Evolutionary conservation across 257 asterid species (phyloP), one percentile per base, ranked within the genome.

Genomic region (Solanum bulbocastanum): DNA sequence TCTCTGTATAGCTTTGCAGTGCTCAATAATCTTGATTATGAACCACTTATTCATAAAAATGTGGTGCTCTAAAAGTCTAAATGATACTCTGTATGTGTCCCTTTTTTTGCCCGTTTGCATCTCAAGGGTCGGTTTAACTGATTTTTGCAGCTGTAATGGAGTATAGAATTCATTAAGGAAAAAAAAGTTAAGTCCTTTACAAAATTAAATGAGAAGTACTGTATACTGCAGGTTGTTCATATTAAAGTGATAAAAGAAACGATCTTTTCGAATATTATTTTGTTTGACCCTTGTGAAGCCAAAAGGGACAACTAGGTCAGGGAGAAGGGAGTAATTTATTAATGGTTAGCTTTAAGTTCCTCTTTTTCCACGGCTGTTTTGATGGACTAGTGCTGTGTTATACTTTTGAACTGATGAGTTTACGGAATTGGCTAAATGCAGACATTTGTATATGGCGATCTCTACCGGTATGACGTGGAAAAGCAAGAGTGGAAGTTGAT

Each of bases 391-490:
- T 33, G 58, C 8, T 56, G 30, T 32, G 40, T 83, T 20, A 40
- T 22, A 6, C 65, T 30, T 56, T 85, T 83, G 13, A 84, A 84
- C 78, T 88, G 40, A 88, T 88, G 88, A 76, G 37, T 87, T 83
- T 69, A 42, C 86, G 86, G 42, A 42, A n/a, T 58, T 52, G 85
- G 72, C 52, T 92, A 83, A 18, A 39, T 92, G 89, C 96, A 97
- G 99, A 97, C 99, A 86, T 97, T 93, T 91, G 99, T 97, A 58
- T 97, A 97, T 88, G 99, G 99, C 20, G 97, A 96, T 92, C 93
- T 97, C 14, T 97, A 92, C 83, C 96, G 98, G 73, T 95, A 90
- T 90, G 99, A 97, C 25, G 96, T 96, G 83, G 99, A 97, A 73
- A 97, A 96, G 93, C 95, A 92, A 88, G 98, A 96, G 88, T 97